Base-by-base conservation (phyloP, 164 flowering plant genomes). In the Aristolochia californica region DNA sequence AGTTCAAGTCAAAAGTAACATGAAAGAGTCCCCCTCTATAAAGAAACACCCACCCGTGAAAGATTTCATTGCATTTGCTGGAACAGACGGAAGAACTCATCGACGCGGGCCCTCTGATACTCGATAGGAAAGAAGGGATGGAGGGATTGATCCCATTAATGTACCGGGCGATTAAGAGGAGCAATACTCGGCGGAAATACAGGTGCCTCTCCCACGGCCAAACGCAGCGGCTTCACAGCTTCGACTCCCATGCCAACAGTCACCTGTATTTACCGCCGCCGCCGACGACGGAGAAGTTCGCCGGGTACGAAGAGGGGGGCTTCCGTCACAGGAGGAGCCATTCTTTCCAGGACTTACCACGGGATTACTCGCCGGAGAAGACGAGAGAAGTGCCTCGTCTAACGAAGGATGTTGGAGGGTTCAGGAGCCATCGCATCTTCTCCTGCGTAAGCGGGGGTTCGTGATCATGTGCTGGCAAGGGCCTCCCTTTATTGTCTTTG, bases 61-160 rank as follows among this genome's bases (percentile, higher is more conserved):
- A 34, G 10, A 34, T 34, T 34, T 34, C 40, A 34, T 34, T 34
- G 40, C 40, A 34, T 34, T 34, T 34, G 40, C 40, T 2, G 30
- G 30, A 28, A 28, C 30, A 28, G 30, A 28, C 2, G 7, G 30
- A 7, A 28, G 30, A 28, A 2, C 30, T 34, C 40, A 8, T 12
- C 40, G 40, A 34, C 40, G 1, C 1, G 11, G 7, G 40, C 10
- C 10, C 40, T 34, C 30, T 28, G 30, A 28, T n/a, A n/a, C n/a
- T n/a, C n/a, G n/a, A n/a, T 28, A 28, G 7, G 30, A 28, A 28
- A 28, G 40, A 34, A 34, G 40, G 7, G 40, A 56, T 63, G 66
- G 66, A 63, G 61, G 66, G 66, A 16, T 43, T 63, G 50, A 56
- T 63, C 52, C 66, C 66, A 5, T 22, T 63, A 48, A 40, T 63